Evolutionary conservation across 495 filamentous ascomycete genomes (phyloP).

Genomic region (Corynascus novoguineensis): DNA sequence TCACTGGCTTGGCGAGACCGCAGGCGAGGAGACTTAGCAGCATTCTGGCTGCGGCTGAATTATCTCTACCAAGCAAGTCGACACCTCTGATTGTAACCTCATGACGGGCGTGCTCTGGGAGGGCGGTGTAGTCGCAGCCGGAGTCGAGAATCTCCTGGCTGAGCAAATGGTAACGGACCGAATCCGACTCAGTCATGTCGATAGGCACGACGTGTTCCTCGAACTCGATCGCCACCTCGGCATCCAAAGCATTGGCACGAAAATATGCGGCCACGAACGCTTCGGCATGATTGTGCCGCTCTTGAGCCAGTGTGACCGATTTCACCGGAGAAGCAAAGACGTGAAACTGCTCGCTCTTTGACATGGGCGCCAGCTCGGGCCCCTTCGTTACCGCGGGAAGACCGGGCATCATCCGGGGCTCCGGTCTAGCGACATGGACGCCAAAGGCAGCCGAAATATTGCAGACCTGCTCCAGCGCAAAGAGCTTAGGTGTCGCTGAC

Average conservation of each 20-base stretch:
- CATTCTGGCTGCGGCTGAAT: neutral
- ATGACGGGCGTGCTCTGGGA: conserved; percentile 9
- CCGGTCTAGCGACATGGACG: conserved; percentile 40
- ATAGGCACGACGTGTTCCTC: conserved; percentile 9
- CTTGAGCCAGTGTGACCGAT: conserved; percentile 25
- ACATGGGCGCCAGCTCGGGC: conserved; percentile 20
- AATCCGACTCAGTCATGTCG: neutral
- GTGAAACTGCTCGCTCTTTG: conserved; percentile 31
- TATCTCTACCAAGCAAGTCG: neutral
- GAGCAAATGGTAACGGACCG: conserved; percentile 12
- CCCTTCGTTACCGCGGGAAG: conserved; percentile 33
- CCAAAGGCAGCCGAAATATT: conserved; percentile 51
- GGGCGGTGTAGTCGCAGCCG: conserved; percentile 6
- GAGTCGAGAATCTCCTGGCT: conserved; percentile 15
- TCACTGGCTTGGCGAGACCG: neutral
- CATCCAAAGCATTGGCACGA: conserved; percentile 28
- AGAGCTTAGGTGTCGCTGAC: conserved; percentile 59
- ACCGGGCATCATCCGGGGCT: conserved; percentile 29
- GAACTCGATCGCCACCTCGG: neutral
- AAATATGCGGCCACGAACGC: conserved; percentile 30
- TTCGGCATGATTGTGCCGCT: conserved; percentile 28
- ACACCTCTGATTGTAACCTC: neutral
- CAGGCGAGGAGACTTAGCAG: conserved; percentile 12
- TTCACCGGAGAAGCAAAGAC: conserved; percentile 21
- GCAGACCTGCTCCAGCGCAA: conserved; percentile 55